Percentiles rank a stretch among this genome's conserved stretches.
These are phyloP conservation scores for Cymodocea nodosa DNA, from an alignment of 116 monocot genomes.

Conservation along the genomic window DNA sequence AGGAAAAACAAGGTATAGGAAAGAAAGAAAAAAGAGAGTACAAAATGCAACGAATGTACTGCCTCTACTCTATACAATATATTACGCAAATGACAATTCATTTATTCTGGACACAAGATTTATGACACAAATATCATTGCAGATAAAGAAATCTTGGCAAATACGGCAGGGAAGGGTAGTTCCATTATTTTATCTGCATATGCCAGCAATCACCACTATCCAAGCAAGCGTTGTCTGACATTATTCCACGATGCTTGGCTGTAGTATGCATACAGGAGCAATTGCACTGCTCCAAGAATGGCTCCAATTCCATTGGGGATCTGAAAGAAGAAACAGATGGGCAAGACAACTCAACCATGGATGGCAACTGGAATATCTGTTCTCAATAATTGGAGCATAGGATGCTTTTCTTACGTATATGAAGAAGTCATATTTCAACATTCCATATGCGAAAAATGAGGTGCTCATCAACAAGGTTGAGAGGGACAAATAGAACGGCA, in stretches of 20 bases:
- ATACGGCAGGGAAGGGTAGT: not conserved
- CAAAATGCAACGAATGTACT: too few relatives aligned
- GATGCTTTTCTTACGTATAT: constrained; percentile 56
- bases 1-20: too few relatives aligned
- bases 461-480: constrained; percentile 90
- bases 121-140: not conserved
- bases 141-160: not conserved
- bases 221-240: constrained; percentile 8
- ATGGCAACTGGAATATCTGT: not conserved
- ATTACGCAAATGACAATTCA: too few relatives aligned
- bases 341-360: not conserved
- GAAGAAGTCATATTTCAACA: constrained; percentile 71
- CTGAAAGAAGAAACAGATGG: constrained; percentile 17
- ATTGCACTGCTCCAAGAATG: constrained; percentile 44
- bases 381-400: not conserved
- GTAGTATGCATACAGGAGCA: constrained; percentile 64
- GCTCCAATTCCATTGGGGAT: constrained; percentile 82
- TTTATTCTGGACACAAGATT: not conserved
- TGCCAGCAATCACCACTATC: not conserved
- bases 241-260: constrained; percentile 6
- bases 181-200: not conserved
- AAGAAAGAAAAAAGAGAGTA: too few relatives aligned
- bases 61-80: too few relatives aligned
- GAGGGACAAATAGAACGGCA: constrained; percentile 87
- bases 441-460: constrained; percentile 84